These are phyloP conservation scores for Cornus kousa DNA, from an alignment of 148 eudicot genomes.

Conservation along the genomic window DNA sequence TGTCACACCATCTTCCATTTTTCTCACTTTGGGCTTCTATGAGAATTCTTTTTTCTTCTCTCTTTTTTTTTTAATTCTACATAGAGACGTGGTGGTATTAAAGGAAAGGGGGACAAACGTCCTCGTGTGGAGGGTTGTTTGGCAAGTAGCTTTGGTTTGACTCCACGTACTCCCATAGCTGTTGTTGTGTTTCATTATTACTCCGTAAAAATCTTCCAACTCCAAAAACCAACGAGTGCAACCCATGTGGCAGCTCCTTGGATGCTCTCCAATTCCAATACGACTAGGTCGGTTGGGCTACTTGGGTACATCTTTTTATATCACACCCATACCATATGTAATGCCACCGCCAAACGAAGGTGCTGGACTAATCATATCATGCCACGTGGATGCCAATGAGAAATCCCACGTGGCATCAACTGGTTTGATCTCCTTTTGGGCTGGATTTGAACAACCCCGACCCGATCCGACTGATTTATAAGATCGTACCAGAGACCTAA, in stretches of 20 bases:
- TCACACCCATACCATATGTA: no score
- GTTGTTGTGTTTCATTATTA: no score
- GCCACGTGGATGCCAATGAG: background rate
- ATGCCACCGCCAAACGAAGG: background rate
- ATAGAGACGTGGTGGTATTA: background rate
- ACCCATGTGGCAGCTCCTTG: background rate
- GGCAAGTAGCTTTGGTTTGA: background rate
- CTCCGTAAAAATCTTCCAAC: no score
- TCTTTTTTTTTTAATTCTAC: no score
- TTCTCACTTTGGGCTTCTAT: background rate
- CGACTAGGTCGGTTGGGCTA: background rate
- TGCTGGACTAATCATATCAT: background rate
- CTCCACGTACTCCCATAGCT: background rate
- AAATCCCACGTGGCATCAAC: no score
- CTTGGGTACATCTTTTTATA: background rate
- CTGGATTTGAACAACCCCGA: no score
- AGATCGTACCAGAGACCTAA: no score
- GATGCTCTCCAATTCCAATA: conserved; percentile 10
- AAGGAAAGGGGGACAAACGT: background rate
- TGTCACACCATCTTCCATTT: conserved; percentile 7
- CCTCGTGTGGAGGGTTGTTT: background rate
- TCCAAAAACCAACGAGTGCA: background rate
- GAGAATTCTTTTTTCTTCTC: background rate
- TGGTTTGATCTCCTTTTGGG: no score
- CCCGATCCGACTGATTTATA: no score